A percentile compares a stretch with the other conserved stretches of the same genome.
Conservation (phyloP, 495 filamentous ascomycete genomes). For the Tuber melanosporum region DNA sequence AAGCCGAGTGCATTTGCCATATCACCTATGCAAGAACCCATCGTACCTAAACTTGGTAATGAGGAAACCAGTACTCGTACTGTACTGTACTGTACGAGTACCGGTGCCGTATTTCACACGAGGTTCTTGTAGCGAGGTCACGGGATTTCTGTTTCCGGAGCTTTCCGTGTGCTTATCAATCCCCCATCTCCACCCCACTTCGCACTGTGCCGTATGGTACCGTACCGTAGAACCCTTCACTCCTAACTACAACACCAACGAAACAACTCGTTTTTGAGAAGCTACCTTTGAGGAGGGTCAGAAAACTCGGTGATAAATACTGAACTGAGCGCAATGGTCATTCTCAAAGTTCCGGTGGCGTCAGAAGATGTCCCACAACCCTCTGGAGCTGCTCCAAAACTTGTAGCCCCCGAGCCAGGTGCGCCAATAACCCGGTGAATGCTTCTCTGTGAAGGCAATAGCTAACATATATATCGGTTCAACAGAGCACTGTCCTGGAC, state of each 20-base stretch:
- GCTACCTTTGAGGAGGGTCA: slow-evolving; percentile 3
- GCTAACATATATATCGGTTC: slow-evolving; percentile 6
- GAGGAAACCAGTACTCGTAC: not conserved
- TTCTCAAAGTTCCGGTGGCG: slow-evolving; percentile 11
- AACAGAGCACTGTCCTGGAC: slow-evolving; percentile 86
- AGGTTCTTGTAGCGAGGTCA: not conserved
- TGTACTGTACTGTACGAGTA: no score
- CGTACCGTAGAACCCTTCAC: not conserved
- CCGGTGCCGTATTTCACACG: not conserved
- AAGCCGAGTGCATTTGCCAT: not conserved
- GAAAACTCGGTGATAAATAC: not conserved
- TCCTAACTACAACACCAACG: not conserved
- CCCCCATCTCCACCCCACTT: slow-evolving; percentile 21
- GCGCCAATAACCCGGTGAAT: slow-evolving; percentile 19
- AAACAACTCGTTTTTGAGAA: not conserved
- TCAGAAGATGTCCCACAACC: slow-evolving; percentile 52
- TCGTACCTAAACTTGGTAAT: not conserved
- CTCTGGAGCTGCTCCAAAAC: slow-evolving; percentile 63
- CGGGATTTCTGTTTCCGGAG: slow-evolving; percentile 8
- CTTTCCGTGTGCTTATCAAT: slow-evolving; percentile 33
- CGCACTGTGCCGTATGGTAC: not conserved
- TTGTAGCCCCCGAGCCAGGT: slow-evolving; percentile 88
- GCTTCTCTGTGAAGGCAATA: not conserved
- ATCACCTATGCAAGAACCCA: not conserved
- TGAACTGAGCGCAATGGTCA: slow-evolving; percentile 16